A percentile compares a stretch with the other conserved stretches of the same genome.
phyloP scores from a whole-genome alignment of 148 eudicot genomes.

The Heliosperma pusillum region DNA sequence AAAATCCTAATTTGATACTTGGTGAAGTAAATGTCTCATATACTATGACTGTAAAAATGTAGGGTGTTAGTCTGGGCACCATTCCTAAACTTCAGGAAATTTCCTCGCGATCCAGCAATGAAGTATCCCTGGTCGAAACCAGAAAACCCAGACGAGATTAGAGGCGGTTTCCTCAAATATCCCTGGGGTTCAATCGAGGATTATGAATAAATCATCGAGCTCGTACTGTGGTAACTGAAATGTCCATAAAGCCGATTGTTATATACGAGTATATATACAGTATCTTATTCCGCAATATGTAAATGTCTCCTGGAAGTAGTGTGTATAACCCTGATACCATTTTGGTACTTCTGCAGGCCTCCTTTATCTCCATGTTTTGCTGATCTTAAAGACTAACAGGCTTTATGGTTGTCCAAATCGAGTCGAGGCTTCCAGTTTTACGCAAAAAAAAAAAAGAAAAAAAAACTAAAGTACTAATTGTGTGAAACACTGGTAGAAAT shows the following conservation, averaged over 20 bases:
- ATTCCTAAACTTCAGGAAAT: conserved; percentile 83
- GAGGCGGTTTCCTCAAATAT: conserved; percentile 45
- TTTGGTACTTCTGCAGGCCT: background rate
- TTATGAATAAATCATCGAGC: conserved; percentile 38
- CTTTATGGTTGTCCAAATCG: too few species aligned
- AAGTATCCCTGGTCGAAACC: conserved; percentile 85
- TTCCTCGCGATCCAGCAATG: conserved; percentile 77
- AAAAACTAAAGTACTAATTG: too few species aligned
- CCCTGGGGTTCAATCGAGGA: conserved; percentile 78
- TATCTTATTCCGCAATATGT: background rate
- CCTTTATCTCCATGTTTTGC: background rate
- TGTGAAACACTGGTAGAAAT: too few species aligned
- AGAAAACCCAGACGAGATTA: conserved; percentile 50
- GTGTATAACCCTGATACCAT: background rate
- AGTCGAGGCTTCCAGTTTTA: too few species aligned
- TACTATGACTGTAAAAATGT: conserved; percentile 4
- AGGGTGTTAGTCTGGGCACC: conserved; percentile 89
- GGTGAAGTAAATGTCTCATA: background rate
- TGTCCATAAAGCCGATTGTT: background rate
- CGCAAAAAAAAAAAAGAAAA: too few species aligned
- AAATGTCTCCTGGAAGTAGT: background rate
- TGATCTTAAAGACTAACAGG: too few species aligned
- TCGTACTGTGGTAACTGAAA: background rate
- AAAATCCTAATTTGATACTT: background rate
- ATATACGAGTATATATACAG: background rate